phyloP scores from a whole-genome alignment of 1,284 basidiomycete species.

The Heterobasidion occidentale region DNA sequence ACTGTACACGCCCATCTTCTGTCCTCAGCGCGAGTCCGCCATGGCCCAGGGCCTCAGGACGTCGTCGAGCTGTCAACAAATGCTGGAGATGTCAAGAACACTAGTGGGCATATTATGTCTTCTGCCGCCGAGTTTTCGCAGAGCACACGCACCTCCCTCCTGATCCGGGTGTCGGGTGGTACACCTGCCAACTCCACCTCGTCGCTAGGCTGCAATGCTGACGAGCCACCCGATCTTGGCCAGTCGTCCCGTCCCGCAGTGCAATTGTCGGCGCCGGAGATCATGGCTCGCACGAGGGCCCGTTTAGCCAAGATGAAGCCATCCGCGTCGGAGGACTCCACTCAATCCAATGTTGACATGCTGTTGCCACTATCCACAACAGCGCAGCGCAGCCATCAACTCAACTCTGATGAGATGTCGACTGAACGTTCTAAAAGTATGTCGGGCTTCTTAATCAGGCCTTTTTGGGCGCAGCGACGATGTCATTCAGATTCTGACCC shows the following conservation, averaged over 20 bases:
- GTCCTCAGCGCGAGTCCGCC: background rate
- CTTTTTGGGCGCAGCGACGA: background rate
- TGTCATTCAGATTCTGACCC: background rate
- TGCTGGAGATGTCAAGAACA: background rate
- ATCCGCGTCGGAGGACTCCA: background rate
- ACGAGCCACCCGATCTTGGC: background rate
- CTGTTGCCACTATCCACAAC: background rate
- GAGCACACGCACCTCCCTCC: background rate
- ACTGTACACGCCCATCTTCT: slow-evolving; percentile 43
- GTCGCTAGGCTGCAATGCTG: background rate
- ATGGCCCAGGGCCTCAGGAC: background rate
- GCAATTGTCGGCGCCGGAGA: slow-evolving; percentile 21
- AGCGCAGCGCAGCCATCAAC: background rate
- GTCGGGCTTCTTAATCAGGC: background rate
- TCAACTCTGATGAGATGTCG: background rate
- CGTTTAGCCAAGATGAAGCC: slow-evolving; percentile 15
- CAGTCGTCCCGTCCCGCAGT: background rate
- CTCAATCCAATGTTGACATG: background rate
- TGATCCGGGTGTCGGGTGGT: slow-evolving; percentile 1
- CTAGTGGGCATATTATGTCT: background rate
- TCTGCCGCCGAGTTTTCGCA: background rate
- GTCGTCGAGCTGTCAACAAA: background rate
- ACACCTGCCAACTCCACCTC: background rate
- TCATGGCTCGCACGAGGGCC: slow-evolving; percentile 24
- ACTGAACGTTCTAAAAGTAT: background rate